Percentiles rank a stretch among this genome's conserved stretches.
Evolutionary conservation across 331 rosid species (phyloP).

Genomic region (Malus hybrid): DNA sequence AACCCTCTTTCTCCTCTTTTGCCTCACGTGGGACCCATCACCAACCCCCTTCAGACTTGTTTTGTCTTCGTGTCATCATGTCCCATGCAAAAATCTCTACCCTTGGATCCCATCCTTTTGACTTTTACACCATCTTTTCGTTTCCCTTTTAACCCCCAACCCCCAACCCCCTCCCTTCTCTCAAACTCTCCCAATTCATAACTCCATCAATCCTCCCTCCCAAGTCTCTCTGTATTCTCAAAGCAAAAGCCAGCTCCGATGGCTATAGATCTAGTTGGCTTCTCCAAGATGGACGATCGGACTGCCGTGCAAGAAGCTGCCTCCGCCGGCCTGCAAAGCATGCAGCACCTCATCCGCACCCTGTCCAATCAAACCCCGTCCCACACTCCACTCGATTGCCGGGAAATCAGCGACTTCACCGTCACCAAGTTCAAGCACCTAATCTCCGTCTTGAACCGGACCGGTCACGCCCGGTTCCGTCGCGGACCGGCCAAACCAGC

Average conservation of each 20-base stretch:
- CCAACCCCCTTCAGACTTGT: background rate
- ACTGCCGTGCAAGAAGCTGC: constrained; percentile 62
- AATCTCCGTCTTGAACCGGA: constrained; percentile 61
- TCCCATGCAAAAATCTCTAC: constrained; percentile 16
- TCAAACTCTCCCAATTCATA: background rate
- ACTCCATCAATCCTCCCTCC: background rate
- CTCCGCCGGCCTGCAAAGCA: constrained; percentile 60
- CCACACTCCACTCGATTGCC: constrained; percentile 31
- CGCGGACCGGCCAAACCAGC: constrained; percentile 41
- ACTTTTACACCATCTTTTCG: constrained; percentile 32
- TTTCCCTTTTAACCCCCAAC: constrained; percentile 4
- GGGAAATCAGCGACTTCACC: constrained; percentile 60
- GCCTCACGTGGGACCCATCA: background rate
- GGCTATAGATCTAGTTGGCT: constrained; percentile 42
- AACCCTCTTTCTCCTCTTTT: background rate
- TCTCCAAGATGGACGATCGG: constrained; percentile 36
- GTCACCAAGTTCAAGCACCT: constrained; percentile 69
- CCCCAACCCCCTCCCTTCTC: background rate
- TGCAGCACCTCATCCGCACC: constrained; percentile 55
- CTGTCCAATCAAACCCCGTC: constrained; percentile 29
- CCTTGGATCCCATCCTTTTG: constrained; percentile 46
- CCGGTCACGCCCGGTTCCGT: constrained; percentile 92
- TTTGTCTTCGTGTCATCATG: background rate
- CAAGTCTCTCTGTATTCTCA: background rate
- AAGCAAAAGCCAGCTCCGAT: constrained; percentile 1